These are phyloP conservation scores for Verticillium albo-atrum DNA, from an alignment of 2,329 filamentous ascomycete species.

Conservation along the genomic window DNA sequence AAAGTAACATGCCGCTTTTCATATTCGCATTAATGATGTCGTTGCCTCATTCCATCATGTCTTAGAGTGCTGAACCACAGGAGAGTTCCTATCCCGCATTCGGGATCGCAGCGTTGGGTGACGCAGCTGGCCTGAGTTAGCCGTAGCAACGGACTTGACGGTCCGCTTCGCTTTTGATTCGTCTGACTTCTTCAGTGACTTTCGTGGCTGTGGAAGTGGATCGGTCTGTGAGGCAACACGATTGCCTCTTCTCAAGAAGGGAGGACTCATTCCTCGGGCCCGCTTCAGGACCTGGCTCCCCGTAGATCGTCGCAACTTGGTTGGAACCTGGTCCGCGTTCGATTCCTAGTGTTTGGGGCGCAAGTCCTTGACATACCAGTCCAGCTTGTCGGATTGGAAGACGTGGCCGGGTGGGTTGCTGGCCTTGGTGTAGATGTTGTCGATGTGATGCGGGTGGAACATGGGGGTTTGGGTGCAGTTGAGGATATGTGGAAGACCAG, in stretches of 20 bases:
- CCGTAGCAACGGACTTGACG: neutral
- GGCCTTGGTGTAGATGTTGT: conserved; percentile 75
- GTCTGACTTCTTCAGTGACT: neutral
- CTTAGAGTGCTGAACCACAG: neutral
- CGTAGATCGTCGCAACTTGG: neutral
- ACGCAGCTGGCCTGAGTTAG: neutral
- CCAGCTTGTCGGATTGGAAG: conserved; percentile 60
- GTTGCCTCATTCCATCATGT: neutral
- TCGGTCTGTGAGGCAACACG: neutral
- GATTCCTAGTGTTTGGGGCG: conserved; percentile 25
- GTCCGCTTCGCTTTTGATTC: neutral
- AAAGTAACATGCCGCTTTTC: neutral
- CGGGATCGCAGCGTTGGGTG: neutral
- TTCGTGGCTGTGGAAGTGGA: neutral
- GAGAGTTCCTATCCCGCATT: neutral
- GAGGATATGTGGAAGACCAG: conserved; percentile 80
- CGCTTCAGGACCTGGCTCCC: neutral
- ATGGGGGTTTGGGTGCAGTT: conserved; percentile 72
- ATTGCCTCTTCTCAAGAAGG: neutral
- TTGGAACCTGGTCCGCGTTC: neutral
- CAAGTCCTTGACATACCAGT: conserved; percentile 55
- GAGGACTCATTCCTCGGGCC: neutral
- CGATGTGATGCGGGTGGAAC: conserved; percentile 70
- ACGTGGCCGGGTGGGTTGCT: conserved; percentile 63
- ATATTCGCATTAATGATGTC: neutral